Evolutionary conservation across 2,329 filamentous ascomycete species (phyloP), one percentile per base, ranked within the genome.

Genomic region (Aspergillus fijiensis): DNA sequence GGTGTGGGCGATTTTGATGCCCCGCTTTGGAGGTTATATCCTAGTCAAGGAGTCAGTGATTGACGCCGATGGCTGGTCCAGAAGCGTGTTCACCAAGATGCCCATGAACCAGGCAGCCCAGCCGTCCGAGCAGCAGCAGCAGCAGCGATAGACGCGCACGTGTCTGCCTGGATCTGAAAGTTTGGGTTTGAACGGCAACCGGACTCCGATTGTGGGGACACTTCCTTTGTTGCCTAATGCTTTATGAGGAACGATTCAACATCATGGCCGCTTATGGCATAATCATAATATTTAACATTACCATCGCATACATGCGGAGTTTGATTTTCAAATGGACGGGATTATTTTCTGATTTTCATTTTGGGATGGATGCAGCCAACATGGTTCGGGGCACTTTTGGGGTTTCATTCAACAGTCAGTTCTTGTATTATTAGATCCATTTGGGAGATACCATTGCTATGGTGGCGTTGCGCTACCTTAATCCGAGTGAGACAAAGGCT

Each of bases 51-150:
- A 87, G 72, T 79, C 76, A 0, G 71, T 80, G 2, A 72, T 88
- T 7, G 83, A 86, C 61, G 79, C 84, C 48, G 86, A 89, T 69
- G 86, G 87, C 1, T 89, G 87, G 87, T 85, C 86, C 65, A 77
- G 83, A 33, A 84, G 77, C 57, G 78, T 83, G 2, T 87, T 87
- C 67, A 73, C 78, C 2, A 78, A 70, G 59, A 70, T 77, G 62
- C 81, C 83, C 7, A 39, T 69, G 35, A 57, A 60, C 39, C 23
- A 60, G n/a, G 60, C 57, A n/a, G 49, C 58, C 23, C 54, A 31
- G 53, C 35, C 16, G 12, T 14, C 54, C 45, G 55, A 50, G 33
- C 35, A 53, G 25, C 16, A 49, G 25, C 27, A 27, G 33, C 33
- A 53, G 25, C 14, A 51, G 29, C 27, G 49, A 19, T 49, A 47